These are phyloP conservation scores for Suhomyces kunorum DNA, from an alignment of 1,139 yeast species.

Conservation along the genomic window DNA sequence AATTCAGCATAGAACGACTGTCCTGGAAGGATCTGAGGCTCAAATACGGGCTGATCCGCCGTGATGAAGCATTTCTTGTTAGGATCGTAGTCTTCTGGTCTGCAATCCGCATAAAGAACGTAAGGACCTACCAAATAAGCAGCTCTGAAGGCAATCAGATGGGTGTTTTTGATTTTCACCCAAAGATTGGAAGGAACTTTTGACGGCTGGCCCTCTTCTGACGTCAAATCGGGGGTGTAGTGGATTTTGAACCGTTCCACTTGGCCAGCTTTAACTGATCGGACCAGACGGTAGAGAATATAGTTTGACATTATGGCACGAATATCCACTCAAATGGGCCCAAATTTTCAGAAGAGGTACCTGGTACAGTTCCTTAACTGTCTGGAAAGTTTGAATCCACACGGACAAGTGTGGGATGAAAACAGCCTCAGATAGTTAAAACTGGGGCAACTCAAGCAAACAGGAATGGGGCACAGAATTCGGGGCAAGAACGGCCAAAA, in stretches of 20 bases:
- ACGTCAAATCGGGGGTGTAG: constrained; percentile 31
- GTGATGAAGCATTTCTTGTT: constrained; percentile 55
- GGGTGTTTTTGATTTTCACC: constrained; percentile 72
- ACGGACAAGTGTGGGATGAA: background rate
- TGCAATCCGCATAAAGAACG: constrained; percentile 80
- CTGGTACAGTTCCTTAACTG: too few species aligned
- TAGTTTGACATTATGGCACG: constrained; percentile 16
- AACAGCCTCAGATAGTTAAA: too few species aligned
- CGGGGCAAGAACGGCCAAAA: too few species aligned
- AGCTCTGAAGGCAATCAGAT: constrained; percentile 75
- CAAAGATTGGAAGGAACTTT: constrained; percentile 39
- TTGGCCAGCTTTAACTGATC: constrained; percentile 42
- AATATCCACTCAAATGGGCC: background rate
- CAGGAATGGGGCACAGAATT: too few species aligned
- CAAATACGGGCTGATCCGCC: constrained; percentile 68
- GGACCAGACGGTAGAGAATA: constrained; percentile 36
- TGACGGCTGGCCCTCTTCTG: constrained; percentile 2
- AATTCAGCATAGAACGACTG: constrained; percentile 28
- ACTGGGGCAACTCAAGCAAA: too few species aligned
- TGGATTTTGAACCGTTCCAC: constrained; percentile 36
- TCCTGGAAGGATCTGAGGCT: constrained; percentile 54
- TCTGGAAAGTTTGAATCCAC: too few species aligned
- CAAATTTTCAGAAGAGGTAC: background rate
- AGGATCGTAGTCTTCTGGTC: constrained; percentile 63
- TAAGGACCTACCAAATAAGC: constrained; percentile 91